A percentile compares a stretch with the other conserved stretches of the same genome.
These are phyloP conservation scores for Barbatosphaeria neglecta DNA, from an alignment of 495 filamentous ascomycete species.

Conservation along the genomic window DNA sequence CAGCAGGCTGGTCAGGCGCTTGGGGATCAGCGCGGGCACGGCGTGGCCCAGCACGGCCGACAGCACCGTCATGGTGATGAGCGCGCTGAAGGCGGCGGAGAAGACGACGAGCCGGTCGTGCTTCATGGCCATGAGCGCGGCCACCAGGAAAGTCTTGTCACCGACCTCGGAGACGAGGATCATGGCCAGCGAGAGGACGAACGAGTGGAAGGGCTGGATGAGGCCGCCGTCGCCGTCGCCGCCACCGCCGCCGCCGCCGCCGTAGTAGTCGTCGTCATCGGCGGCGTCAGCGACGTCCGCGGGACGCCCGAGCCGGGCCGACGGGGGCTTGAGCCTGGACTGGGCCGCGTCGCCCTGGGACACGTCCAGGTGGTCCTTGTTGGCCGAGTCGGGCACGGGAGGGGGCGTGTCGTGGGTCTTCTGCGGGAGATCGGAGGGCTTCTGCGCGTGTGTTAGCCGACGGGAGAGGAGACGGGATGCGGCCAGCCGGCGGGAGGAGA, in stretches of 20 bases:
- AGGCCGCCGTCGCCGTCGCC: conserved; percentile 50
- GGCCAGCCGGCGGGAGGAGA: no score
- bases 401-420: conserved; percentile 69
- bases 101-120: conserved; percentile 90
- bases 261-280: conserved; percentile 13
- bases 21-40: conserved; percentile 81
- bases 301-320: no score
- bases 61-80: conserved; percentile 91
- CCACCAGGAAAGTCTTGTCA: conserved; percentile 96
- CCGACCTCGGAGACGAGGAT: conserved; percentile 96
- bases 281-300: neutral
- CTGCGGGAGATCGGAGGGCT: conserved; percentile 68
- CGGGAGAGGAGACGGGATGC: neutral
- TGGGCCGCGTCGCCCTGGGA: conserved; percentile 30
- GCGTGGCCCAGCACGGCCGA: conserved; percentile 92
- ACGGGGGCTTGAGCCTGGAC: neutral
- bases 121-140: conserved; percentile 98
- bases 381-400: conserved; percentile 55
- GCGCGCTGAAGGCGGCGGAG: conserved; percentile 79
- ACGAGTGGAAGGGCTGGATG: conserved; percentile 81
- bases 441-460: conserved; percentile 37
- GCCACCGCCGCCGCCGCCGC: conserved; percentile 17
- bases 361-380: conserved; percentile 57
- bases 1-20: conserved; percentile 74
- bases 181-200: conserved; percentile 87